Evolutionary conservation across 257 asterid species (phyloP).

Genomic region (Solanum infundibuliforme): DNA sequence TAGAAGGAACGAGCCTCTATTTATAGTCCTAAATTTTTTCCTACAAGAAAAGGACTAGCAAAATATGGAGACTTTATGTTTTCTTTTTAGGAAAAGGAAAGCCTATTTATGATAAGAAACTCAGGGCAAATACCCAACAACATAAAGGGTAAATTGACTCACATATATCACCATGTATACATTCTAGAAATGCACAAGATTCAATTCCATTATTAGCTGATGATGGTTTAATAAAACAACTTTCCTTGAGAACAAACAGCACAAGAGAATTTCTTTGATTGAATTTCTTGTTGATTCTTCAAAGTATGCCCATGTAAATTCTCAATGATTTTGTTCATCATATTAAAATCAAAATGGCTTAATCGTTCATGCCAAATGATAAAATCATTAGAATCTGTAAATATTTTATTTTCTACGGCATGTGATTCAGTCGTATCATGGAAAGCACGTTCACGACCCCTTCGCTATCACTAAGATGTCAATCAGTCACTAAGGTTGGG

Average conservation of each 20-base stretch:
- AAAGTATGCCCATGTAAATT: not conserved
- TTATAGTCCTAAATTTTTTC: not conserved
- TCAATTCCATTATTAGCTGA: not conserved
- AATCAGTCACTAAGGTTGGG: not conserved
- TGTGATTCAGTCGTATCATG: not conserved
- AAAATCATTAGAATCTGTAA: too few relatives aligned
- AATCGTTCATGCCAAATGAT: not conserved
- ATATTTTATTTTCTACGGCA: not conserved
- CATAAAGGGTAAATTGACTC: not conserved
- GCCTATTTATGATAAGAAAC: not conserved
- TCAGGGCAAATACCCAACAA: not conserved
- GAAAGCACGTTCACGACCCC: not conserved
- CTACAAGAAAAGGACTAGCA: not conserved
- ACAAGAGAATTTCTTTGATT: not conserved
- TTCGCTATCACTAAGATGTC: not conserved
- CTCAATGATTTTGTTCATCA: not conserved
- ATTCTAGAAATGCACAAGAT: too few relatives aligned
- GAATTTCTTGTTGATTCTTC: too few relatives aligned
- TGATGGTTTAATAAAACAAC: not conserved
- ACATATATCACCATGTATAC: not conserved
- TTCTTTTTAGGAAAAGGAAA: too few relatives aligned
- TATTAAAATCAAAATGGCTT: not conserved
- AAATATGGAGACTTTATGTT: too few relatives aligned
- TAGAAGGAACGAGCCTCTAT: not conserved
- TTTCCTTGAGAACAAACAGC: not conserved